These are phyloP conservation scores for Boletus reticuloceps DNA, from an alignment of 768 basidiomycete genomes.

Conservation along the genomic window DNA sequence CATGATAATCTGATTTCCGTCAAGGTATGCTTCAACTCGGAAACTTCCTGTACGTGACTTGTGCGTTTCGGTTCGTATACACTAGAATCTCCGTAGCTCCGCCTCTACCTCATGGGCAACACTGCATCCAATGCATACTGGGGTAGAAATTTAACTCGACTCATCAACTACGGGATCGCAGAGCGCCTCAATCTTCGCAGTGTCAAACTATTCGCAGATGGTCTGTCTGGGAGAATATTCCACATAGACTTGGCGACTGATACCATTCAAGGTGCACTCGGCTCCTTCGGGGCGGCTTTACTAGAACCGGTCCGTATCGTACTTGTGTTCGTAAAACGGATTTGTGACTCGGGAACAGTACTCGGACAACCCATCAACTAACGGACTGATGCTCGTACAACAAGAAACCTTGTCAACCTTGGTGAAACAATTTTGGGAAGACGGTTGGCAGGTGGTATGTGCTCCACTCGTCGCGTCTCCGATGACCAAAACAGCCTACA, in stretches of 20 bases:
- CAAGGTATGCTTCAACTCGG: conserved; percentile 65
- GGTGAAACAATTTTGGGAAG: conserved; percentile 62
- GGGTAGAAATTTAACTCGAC: conserved; percentile 56
- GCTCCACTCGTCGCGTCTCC: neutral
- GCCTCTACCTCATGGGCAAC: conserved; percentile 61
- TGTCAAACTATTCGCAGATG: conserved; percentile 78
- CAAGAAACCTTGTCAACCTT: conserved; percentile 52
- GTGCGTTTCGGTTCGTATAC: neutral
- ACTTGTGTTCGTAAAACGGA: neutral
- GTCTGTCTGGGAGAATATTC: conserved; percentile 30
- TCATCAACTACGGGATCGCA: conserved; percentile 57
- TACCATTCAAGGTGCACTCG: conserved; percentile 65
- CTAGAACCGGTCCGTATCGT: conserved; percentile 49
- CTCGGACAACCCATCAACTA: conserved; percentile 68
- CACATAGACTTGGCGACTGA: neutral
- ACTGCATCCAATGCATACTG: conserved; percentile 58
- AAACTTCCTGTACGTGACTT: conserved; percentile 59
- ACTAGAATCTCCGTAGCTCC: conserved; percentile 38
- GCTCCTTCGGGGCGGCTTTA: conserved; percentile 90
- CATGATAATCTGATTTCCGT: conserved; percentile 2
- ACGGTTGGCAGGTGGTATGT: conserved; percentile 83
- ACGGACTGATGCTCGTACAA: conserved; percentile 64
- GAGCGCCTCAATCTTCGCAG: conserved; percentile 57
- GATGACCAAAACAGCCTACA: neutral
- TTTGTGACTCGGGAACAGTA: conserved; percentile 40